Evolutionary conservation across 2,329 filamentous ascomycete genomes (phyloP), one percentile per base, ranked within the genome.

Genomic region (Mycosphaerella sp.): DNA sequence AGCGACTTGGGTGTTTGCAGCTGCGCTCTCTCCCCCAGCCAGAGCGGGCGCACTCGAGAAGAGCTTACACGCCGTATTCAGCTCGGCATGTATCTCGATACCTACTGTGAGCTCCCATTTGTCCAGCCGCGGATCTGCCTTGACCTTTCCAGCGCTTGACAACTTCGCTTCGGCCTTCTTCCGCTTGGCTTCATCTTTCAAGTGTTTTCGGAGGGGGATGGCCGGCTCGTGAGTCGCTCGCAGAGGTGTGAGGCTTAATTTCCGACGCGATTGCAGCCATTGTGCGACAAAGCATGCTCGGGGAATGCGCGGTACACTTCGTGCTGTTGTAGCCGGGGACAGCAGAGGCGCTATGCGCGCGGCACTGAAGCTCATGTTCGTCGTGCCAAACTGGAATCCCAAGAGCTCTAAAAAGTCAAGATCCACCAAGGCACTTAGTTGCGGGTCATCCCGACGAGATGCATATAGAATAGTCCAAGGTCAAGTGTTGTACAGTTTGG

Each of bases 91-190:
- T 58, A 98, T 93, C 73, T 98, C 93, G 60, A 98, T 90, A 55
- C 93, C 93, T 25, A 97, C 89, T 0, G 91, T 96, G 63, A 97
- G 75, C 69, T 96, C 88, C 93, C 93, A 98, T 30, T 84, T 83
- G 36, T 73, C 66, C 46, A 72, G 53, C 37, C 59, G 35, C 8
- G 61, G 41, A 30, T 66, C 57, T 3, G 45, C 14, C 32, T 52
- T 50, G 18, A 35, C 13, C 28, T 54, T 53, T 21, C 50, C 59
- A 18, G 36, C 52, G 27, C 41, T 35, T 1, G 54, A 57, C 1
- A 44, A 16, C 36, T 56, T 53, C 3, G 45, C 44, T 36, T 49
- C 47, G n/a, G 51, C 40, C 49, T 52, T 54, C 35, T 59, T 58
- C 44, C 54, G 47, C 50, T 70, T 71, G 17, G 67, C 67, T 58